Evolutionary conservation across 345 rosid genomes (phyloP), one percentile per base, ranked within the genome.

Genomic region (Sisymbrium altissimum): DNA sequence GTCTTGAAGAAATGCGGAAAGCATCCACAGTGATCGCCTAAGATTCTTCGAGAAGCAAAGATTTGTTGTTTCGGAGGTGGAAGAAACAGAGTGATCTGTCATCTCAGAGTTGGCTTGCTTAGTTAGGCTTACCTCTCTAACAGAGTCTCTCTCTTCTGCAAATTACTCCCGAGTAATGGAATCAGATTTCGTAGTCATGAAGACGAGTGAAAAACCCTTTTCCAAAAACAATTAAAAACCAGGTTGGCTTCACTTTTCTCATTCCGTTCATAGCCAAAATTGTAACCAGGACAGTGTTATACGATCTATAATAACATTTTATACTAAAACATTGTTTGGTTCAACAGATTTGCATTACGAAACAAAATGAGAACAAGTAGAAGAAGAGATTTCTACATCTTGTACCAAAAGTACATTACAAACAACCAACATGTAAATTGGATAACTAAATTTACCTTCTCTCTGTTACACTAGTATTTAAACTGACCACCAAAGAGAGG

Each of bases 351-450:
- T 48, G 4, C 53, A 66, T 29, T 57, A 60, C 41, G 12, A 68
- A 65, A 30, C 75, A 68, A 76, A 61, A 52, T 15, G 75, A 62
- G 32, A 55, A 59, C 54, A 25, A 45, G 70, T 23, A 52, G 59
- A 41, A 33, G 11, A 49, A 32, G 14, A 53, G 46, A 18, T 21
- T 40, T 52, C 25, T 41, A 68, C 46, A 61, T 9, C 54, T 15
- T 40, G 76, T 65, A 54, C 58, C 27, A 55, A 19, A 19, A 55
- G 54, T 72, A 63, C 56, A 33, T 64, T 33, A 64, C 77, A 73
- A 36, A 67, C 73, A 74, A 49, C 69, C 69, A 76, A 69, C 65
- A 23, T 18, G 66, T 44, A 52, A 10, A n/a, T 52, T 61, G 14
- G 52, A 54, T 62, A 53, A 14, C 70, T 76, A 53, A 25, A 69